These are phyloP conservation scores for Erodium moschatum DNA, from an alignment of 441 rosid species.

Conservation along the genomic window DNA sequence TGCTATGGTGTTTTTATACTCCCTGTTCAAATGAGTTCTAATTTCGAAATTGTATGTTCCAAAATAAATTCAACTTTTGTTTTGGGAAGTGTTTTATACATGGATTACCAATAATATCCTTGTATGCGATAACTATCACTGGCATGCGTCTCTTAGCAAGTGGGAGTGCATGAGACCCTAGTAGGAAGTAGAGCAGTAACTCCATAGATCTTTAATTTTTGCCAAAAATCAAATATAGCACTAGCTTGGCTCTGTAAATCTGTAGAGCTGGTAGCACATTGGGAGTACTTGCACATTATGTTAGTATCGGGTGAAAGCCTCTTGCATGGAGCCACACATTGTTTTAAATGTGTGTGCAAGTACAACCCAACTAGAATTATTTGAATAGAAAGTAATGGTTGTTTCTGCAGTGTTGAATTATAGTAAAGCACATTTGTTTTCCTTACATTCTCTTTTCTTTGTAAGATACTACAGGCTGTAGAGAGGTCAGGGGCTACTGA, in stretches of 20 bases:
- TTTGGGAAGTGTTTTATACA: no score
- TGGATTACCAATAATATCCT: neutral
- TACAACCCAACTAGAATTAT: neutral
- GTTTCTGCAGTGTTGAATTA: neutral
- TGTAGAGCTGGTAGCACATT: neutral
- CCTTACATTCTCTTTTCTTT: constrained; percentile 11
- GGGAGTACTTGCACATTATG: neutral
- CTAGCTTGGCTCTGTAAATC: neutral
- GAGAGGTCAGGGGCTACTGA: constrained; percentile 55
- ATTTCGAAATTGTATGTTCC: no score
- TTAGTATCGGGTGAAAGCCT: neutral
- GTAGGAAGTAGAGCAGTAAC: no score
- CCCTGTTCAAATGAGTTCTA: no score
- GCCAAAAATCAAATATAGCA: neutral
- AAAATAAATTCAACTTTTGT: no score
- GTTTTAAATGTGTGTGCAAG: neutral
- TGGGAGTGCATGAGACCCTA: no score
- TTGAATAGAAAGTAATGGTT: neutral
- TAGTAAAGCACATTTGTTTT: neutral
- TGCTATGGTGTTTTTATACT: no score
- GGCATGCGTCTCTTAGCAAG: no score
- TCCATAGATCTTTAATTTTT: neutral
- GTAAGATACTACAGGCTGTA: constrained; percentile 56
- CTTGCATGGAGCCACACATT: neutral
- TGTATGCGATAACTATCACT: no score